Conservation (phyloP, 2,329 filamentous ascomycete genomes). For the Penicillium concentricum region DNA sequence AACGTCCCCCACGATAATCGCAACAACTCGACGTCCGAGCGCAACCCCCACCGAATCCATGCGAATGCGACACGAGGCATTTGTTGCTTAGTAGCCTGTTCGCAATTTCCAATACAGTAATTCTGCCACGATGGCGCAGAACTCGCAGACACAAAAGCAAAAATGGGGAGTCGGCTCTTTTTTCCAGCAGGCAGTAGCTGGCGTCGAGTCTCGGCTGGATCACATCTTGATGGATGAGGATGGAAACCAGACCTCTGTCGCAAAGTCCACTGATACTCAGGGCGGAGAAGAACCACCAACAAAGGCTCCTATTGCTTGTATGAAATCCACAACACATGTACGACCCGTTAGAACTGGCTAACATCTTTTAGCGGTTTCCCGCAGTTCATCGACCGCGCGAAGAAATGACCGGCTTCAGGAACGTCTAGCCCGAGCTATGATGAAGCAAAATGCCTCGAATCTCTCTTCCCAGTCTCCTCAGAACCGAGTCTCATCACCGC, state of each 20-base stretch:
- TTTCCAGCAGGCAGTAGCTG: slow-evolving; percentile 85
- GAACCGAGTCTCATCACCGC: slow-evolving; percentile 52
- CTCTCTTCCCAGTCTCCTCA: slow-evolving; percentile 49
- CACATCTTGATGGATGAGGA: slow-evolving; percentile 83
- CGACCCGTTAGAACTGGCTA: slow-evolving; percentile 17
- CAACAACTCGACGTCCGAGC: slow-evolving; percentile 10
- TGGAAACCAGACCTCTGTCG: slow-evolving; percentile 39
- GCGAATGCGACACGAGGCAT: slow-evolving; percentile 20
- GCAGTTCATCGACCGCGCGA: slow-evolving; percentile 64
- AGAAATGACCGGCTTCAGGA: slow-evolving; percentile 84
- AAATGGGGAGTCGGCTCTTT: slow-evolving; percentile 70
- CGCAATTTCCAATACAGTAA: background rate
- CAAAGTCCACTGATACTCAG: slow-evolving; percentile 39
- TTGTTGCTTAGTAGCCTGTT: slow-evolving; percentile 21
- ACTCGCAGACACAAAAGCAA: slow-evolving; percentile 48
- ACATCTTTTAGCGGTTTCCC: slow-evolving; percentile 51
- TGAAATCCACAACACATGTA: slow-evolving; percentile 7
- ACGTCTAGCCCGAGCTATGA: slow-evolving; percentile 81
- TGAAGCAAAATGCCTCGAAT: slow-evolving; percentile 62
- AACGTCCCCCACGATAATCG: background rate
- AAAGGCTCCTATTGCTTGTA: slow-evolving; percentile 31
- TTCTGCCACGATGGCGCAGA: slow-evolving; percentile 33
- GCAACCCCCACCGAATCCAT: slow-evolving; percentile 20
- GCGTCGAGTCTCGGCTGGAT: slow-evolving; percentile 89
- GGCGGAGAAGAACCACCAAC: slow-evolving; percentile 23